Evolutionary conservation across 1,284 basidiomycete species (phyloP).

Genomic region (Apiotrichum brassicae): DNA sequence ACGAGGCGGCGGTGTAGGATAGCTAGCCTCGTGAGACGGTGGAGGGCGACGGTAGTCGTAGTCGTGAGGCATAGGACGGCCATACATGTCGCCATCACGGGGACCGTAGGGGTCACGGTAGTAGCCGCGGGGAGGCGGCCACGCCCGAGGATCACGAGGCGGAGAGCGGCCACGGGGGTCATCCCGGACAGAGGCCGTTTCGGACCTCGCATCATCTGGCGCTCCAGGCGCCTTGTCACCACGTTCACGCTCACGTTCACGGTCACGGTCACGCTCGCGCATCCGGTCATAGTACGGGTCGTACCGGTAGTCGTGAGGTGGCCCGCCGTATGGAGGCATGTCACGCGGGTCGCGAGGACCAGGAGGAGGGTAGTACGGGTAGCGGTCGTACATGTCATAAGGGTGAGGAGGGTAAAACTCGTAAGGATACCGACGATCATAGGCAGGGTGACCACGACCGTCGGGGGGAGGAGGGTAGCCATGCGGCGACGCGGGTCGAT

Average conservation of each 20-base stretch:
- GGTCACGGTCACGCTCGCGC: conserved; percentile 5
- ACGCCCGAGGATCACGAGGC: conserved; percentile 4
- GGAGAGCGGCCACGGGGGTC: conserved; percentile 4
- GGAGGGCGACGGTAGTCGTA: background rate
- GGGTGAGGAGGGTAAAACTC: conserved; percentile 4
- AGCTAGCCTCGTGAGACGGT: background rate
- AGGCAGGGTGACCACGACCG: background rate
- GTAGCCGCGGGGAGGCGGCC: conserved; percentile 6
- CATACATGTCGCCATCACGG: background rate
- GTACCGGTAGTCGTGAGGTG: conserved; percentile 15
- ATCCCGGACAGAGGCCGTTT: background rate
- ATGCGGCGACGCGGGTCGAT: conserved; percentile 14
- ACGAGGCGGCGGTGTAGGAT: conserved; percentile 3
- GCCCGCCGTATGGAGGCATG: conserved; percentile 1
- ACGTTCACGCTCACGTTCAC: background rate
- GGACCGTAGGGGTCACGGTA: conserved; percentile 8
- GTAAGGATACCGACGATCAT: conserved; percentile 13
- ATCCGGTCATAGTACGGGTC: conserved; percentile 14
- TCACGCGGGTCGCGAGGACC: background rate
- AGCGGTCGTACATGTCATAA: conserved; percentile 10
- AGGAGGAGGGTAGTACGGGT: conserved; percentile 11
- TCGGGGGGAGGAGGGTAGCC: conserved; percentile 5
- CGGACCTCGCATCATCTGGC: background rate
- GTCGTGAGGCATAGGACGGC: conserved; percentile 1
- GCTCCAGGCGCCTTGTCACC: too few relatives aligned